Conservation (phyloP, 2,329 filamentous ascomycete species). For the Arthrobotrys pseudoclavata region DNA sequence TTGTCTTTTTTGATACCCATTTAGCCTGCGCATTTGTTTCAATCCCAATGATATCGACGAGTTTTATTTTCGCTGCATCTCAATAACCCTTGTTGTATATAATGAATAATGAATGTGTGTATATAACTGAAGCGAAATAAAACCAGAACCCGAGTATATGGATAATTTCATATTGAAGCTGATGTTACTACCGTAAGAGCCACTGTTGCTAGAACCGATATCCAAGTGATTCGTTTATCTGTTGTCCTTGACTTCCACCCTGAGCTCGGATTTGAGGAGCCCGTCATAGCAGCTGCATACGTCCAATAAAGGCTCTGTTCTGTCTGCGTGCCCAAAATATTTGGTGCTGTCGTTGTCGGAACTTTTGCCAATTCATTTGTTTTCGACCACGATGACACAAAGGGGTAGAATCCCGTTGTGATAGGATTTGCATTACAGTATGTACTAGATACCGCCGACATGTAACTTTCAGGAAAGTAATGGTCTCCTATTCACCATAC, state of each 20-base stretch:
- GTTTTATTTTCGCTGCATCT: constrained; percentile 14
- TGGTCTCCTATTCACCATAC: constrained; percentile 24
- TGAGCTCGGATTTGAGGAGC: not conserved
- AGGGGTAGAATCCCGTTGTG: constrained; percentile 48
- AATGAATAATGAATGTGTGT: constrained; percentile 43
- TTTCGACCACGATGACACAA: constrained; percentile 41
- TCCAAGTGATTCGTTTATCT: constrained; percentile 10
- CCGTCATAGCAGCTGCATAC: constrained; percentile 23
- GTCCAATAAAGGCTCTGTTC: constrained; percentile 51
- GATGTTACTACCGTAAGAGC: not conserved
- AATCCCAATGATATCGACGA: constrained; percentile 27
- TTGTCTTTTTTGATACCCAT: constrained; percentile 42
- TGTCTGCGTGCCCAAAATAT: constrained; percentile 47
- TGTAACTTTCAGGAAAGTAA: constrained; percentile 45
- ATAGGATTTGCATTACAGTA: constrained; percentile 52
- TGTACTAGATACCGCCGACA: constrained; percentile 36
- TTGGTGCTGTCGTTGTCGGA: constrained; percentile 31
- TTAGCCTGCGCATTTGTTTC: constrained; percentile 19
- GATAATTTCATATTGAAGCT: not conserved
- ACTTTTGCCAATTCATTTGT: constrained; percentile 21
- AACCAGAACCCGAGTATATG: constrained; percentile 4
- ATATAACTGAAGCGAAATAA: not conserved
- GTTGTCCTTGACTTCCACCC: not conserved
- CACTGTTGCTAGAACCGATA: not conserved
- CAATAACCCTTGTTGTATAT: constrained; percentile 32